Evolutionary conservation across 192 early-diverging fungal genomes (phyloP).

Genomic region (Allomyces javanicus): DNA sequence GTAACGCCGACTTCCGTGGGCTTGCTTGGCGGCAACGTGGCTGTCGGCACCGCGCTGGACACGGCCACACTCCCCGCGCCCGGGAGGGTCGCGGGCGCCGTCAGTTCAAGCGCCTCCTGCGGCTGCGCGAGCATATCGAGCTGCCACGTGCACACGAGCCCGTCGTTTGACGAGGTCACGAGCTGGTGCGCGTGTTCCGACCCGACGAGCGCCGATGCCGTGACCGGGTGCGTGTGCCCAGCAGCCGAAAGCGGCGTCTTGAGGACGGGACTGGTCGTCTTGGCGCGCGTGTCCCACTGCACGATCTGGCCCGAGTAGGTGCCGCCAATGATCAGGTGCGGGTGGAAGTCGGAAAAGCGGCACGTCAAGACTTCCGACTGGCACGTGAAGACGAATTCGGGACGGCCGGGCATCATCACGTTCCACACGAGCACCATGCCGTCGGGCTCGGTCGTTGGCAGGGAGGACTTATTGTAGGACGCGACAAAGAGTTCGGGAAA

Average conservation of each 20-base stretch:
- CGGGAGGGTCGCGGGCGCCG: slow-evolving; percentile 24
- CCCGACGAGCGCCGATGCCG: slow-evolving; percentile 71
- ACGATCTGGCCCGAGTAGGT: slow-evolving; percentile 96
- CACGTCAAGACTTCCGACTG: slow-evolving; percentile 82
- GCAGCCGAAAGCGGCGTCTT: slow-evolving; percentile 80
- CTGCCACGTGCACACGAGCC: slow-evolving; percentile 88
- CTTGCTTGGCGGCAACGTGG: slow-evolving; percentile 15
- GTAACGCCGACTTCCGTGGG: slow-evolving; percentile 92
- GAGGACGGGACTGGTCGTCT: slow-evolving; percentile 54
- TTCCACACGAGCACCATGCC: slow-evolving; percentile 95
- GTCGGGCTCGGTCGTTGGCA: slow-evolving; percentile 73
- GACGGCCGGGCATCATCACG: slow-evolving; percentile 59
- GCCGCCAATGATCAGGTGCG: slow-evolving; percentile 77
- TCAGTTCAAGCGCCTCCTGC: slow-evolving; percentile 74
- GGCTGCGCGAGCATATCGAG: slow-evolving; percentile 96
- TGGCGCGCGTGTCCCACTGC: slow-evolving; percentile 89
- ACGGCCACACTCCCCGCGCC: background rate
- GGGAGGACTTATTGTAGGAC: slow-evolving; percentile 79
- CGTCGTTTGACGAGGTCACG: slow-evolving; percentile 85
- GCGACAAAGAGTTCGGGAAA: slow-evolving; percentile 73
- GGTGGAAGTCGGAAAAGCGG: slow-evolving; percentile 79
- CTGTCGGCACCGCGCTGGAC: background rate
- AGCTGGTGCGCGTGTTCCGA: slow-evolving; percentile 90
- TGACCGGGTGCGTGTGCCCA: slow-evolving; percentile 95
- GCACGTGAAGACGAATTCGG: slow-evolving; percentile 86